These are phyloP conservation scores for Rubia peregrina DNA, from an alignment of 305 asterid species.

Conservation along the genomic window DNA sequence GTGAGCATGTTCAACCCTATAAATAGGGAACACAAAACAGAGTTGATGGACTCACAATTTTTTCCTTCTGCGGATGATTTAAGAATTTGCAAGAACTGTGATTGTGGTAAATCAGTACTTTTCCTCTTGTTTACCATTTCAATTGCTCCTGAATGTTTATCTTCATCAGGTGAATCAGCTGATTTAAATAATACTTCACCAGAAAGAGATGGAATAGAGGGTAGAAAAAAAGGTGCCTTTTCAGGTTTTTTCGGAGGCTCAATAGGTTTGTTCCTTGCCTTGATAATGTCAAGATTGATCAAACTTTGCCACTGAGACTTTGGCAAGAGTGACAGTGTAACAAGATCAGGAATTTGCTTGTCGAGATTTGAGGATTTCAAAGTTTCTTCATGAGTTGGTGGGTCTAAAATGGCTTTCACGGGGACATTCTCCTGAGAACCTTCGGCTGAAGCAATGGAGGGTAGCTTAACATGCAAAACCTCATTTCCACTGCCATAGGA, in stretches of 20 bases:
- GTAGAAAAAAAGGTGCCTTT: constrained; percentile 87
- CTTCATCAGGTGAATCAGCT: constrained; percentile 38
- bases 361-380: constrained; percentile 25
- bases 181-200: constrained; percentile 79
- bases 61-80: constrained; percentile 39
- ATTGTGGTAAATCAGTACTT: constrained; percentile 35
- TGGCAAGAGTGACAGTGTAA: constrained; percentile 87
- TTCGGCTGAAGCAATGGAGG: constrained; percentile 50
- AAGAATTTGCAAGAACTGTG: constrained; percentile 61
- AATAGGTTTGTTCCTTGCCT: constrained; percentile 84
- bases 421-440: constrained; percentile 29
- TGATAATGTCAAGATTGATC: constrained; percentile 85
- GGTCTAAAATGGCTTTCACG: constrained; percentile 29
- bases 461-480: constrained; percentile 50
- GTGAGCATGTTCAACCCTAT: background rate
- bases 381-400: constrained; percentile 29
- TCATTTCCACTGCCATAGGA: constrained; percentile 68
- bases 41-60: constrained; percentile 46
- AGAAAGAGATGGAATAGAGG: constrained; percentile 74
- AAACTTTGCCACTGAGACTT: constrained; percentile 97
- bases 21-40: background rate
- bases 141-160: constrained; percentile 33
- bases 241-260: constrained; percentile 99
- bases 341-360: constrained; percentile 72
- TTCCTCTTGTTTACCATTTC: constrained; percentile 25